Conservation (phyloP, 345 rosid species). For the Salix viminalis region DNA sequence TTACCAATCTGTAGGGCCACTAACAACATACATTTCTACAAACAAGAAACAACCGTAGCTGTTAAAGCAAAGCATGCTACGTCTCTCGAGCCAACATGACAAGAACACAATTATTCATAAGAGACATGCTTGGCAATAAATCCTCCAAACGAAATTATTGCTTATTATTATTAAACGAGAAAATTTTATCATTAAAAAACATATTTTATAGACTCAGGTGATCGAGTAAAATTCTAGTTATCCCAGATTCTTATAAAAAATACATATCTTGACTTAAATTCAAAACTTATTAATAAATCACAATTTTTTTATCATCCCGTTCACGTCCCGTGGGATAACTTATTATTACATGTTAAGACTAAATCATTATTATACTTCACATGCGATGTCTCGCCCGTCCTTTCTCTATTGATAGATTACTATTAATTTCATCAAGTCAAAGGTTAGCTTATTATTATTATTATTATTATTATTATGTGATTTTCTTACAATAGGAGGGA, state of each 20-base stretch:
- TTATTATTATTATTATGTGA: neutral
- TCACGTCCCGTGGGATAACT: rapidly evolving
- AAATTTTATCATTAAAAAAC: too few relatives aligned
- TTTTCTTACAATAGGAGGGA: neutral
- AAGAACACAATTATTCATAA: neutral
- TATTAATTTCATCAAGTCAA: neutral
- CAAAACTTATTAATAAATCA: rapidly evolving
- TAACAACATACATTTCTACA: neutral
- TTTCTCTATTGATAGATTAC: neutral
- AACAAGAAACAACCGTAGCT: neutral
- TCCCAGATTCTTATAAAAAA: too few relatives aligned
- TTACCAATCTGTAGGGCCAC: neutral
- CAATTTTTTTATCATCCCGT: too few relatives aligned
- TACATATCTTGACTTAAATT: too few relatives aligned
- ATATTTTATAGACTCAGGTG: too few relatives aligned
- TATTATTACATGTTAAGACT: constrained; percentile 34
- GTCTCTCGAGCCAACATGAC: neutral
- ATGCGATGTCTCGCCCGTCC: constrained; percentile 21
- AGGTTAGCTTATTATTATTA: neutral
- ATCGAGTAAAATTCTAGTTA: too few relatives aligned
- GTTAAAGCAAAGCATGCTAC: neutral
- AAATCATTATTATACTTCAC: constrained; percentile 47
- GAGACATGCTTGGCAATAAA: constrained; percentile 5
- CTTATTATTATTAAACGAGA: too few relatives aligned
- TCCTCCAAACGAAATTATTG: constrained; percentile 14